phyloP scores from a whole-genome alignment of 768 basidiomycete genomes.

The Daedalea quercina region DNA sequence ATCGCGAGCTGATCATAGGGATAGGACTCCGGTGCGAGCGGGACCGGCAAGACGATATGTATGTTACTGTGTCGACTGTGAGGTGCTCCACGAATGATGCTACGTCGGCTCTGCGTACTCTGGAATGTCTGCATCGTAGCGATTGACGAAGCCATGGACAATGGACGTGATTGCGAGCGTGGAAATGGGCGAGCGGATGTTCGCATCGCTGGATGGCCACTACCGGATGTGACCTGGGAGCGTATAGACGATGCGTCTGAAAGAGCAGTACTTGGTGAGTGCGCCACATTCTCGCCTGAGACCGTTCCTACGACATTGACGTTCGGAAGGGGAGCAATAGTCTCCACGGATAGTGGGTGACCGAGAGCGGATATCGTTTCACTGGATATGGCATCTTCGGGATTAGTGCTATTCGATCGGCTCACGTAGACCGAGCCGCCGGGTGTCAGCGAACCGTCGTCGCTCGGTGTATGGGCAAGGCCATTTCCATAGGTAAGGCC shows the following conservation, averaged over 20 bases:
- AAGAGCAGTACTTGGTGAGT: constrained; percentile 8
- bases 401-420: constrained; percentile 13
- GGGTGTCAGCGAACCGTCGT: constrained; percentile 16
- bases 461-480: constrained; percentile 14
- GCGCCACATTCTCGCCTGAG: constrained; percentile 6
- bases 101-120: constrained; percentile 20
- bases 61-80: constrained; percentile 55
- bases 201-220: constrained; percentile 7
- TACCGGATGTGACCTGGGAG: constrained; percentile 9
- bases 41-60: constrained; percentile 63
- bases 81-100: constrained; percentile 48
- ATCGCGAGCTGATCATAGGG: constrained; percentile 1
- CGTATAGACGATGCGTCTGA: constrained; percentile 16
- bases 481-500: constrained; percentile 1
- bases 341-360: constrained; percentile 7
- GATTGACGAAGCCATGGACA: constrained; percentile 33
- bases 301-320: not conserved
- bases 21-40: constrained; percentile 39
- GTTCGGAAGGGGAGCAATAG: constrained; percentile 11
- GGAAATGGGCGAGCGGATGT: constrained; percentile 8
- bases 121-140: constrained; percentile 24
- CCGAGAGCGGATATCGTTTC: constrained; percentile 7
- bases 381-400: constrained; percentile 14
- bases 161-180: constrained; percentile 25
- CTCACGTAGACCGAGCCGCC: constrained; percentile 5